Evolutionary conservation across 1,284 basidiomycete genomes (phyloP), one percentile per base, ranked within the genome.

Genomic region (Termitomyces sp.): DNA sequence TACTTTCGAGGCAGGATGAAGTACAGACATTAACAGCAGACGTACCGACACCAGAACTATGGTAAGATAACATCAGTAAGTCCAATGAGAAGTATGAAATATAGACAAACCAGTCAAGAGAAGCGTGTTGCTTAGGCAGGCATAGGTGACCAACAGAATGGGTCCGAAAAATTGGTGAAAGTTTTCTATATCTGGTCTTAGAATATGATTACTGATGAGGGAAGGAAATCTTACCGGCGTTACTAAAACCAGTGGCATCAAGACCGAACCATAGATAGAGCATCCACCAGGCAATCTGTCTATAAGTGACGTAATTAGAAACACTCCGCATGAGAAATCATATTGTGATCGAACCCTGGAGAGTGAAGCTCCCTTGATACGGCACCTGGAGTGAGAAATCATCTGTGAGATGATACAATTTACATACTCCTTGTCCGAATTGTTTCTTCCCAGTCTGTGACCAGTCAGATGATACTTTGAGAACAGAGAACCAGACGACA

Each of bases 141-240:
- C 90, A 65, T 92, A 94, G 2, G 81, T 83, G 44, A 91, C 86
- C 88, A 97, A 92, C 49, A 97, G 74, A 2, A 90, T 65, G 3
- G 94, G 94, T 0, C 94, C 94, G 55, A 97, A 89, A 17, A 86
- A 68, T 0, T 83, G 83, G 67, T 95, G 92, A 62, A 97, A 94
- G 53, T 78, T 73, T 52, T 79, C 86, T 88, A 21, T 6, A 45
- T 24, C 36, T 46, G 49, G 44, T 5, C 8, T 53, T 36, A 47
- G 45, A 54, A 31, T 50, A 45, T 45, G 19, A 47, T 38, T 31
- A 24, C 19, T 13, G 12, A 36, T 8, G 1, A 43, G 0, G 49
- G 13, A 15, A 30, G 49, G 53, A 31, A 31, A n/a, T 78, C 86
- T 64, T 58, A 92, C 91, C 78, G 36, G 91, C 81, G 66, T 76